These are phyloP conservation scores for Leccinellum albellum DNA, from an alignment of 768 basidiomycete species.

Conservation along the genomic window DNA sequence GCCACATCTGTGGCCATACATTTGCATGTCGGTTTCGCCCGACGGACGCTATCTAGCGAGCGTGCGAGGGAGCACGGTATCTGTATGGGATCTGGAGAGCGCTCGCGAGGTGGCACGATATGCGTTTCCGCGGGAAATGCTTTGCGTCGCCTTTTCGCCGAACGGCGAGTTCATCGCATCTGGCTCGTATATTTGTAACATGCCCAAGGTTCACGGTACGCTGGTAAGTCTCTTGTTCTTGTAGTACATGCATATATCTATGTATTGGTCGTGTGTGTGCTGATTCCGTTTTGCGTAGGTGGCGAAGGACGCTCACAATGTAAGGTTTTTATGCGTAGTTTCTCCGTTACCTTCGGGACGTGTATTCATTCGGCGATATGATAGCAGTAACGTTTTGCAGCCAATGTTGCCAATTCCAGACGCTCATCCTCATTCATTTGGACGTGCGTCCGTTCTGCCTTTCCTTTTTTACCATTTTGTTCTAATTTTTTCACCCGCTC, in stretches of 20 bases:
- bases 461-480: neutral
- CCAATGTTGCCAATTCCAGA: neutral
- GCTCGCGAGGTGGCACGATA: constrained; percentile 17
- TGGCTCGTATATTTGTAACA: constrained; percentile 15
- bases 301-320: constrained; percentile 2
- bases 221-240: constrained; percentile 4
- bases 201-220: constrained; percentile 5
- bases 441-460: constrained; percentile 2
- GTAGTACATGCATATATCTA: neutral
- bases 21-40: constrained; percentile 22
- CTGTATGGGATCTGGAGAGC: constrained; percentile 17
- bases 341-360: neutral
- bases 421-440: neutral
- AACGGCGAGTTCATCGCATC: constrained; percentile 17
- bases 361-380: neutral
- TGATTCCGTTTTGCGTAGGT: constrained; percentile 7
- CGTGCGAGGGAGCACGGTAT: constrained; percentile 18
- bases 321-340: neutral
- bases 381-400: neutral
- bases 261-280: neutral
- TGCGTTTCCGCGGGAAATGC: constrained; percentile 20
- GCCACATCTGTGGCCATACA: constrained; percentile 20
- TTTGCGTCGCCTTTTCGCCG: constrained; percentile 23
- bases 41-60: constrained; percentile 15
- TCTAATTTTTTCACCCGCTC: neutral